phyloP scores from a whole-genome alignment of 805 yeast species.

The Lipomyces orientalis region DNA sequence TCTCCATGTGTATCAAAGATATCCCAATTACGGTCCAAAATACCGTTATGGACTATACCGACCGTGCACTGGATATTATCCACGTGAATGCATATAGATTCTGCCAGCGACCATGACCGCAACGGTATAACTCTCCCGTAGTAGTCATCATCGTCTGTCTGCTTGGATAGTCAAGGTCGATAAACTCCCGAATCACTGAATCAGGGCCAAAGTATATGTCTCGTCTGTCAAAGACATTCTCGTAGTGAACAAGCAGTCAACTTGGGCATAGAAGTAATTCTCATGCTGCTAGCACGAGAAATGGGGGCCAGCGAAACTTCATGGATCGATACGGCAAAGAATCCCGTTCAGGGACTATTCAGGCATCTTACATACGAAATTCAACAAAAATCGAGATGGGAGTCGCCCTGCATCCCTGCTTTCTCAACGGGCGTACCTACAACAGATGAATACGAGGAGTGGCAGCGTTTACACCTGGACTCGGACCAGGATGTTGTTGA shows the following conservation, averaged over 20 bases:
- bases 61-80: neutral
- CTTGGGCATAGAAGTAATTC: neutral
- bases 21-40: constrained; percentile 4
- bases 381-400: no score
- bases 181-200: no score
- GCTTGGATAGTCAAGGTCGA: neutral
- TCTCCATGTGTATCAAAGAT: neutral
- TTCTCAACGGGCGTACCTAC: no score
- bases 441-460: no score
- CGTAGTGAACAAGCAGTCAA: neutral
- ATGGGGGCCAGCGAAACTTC: no score
- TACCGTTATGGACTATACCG: constrained; percentile 3
- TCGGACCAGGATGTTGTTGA: no score
- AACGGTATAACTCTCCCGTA: neutral
- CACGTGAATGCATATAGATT: neutral
- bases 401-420: no score
- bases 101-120: neutral
- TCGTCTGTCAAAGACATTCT: neutral
- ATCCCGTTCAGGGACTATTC: no score
- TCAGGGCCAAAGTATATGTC: neutral
- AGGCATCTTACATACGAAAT: no score
- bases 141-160: neutral
- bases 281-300: no score
- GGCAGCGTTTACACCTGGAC: no score
- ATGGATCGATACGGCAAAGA: no score